A percentile compares a stretch with the other conserved stretches of the same genome.
Conservation (phyloP, 2,329 filamentous ascomycete genomes). For the Aspergillus tamarii region DNA sequence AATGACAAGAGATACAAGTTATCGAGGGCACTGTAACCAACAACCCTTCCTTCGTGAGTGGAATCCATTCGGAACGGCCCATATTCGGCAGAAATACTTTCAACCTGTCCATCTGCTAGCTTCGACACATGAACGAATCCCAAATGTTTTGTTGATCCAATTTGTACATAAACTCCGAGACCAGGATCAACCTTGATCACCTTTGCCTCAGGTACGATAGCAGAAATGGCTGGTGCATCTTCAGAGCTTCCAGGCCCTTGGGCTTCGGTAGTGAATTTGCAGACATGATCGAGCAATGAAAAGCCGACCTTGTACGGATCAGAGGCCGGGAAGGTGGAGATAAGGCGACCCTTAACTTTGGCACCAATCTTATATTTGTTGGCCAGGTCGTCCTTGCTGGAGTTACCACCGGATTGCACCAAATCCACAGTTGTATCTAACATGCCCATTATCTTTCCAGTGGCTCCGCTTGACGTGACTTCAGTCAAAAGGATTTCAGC, state of each 20-base stretch:
- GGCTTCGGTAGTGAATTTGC: slow-evolving; percentile 57
- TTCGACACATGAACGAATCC: slow-evolving; percentile 95
- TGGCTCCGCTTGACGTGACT: slow-evolving; percentile 72
- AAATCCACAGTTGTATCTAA: slow-evolving; percentile 89
- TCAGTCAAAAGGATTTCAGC: slow-evolving; percentile 84
- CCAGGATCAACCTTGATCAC: slow-evolving; percentile 78
- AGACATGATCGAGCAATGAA: slow-evolving; percentile 83
- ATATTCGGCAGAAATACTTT: slow-evolving; percentile 73
- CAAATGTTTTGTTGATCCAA: slow-evolving; percentile 67
- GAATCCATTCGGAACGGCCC: slow-evolving; percentile 80
- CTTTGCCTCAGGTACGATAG: slow-evolving; percentile 74
- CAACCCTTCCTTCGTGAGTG: slow-evolving; percentile 76
- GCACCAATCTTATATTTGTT: slow-evolving; percentile 80
- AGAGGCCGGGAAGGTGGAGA: slow-evolving; percentile 81
- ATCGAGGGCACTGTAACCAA: slow-evolving; percentile 86
- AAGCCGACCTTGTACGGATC: slow-evolving; percentile 84
- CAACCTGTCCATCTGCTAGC: slow-evolving; percentile 86
- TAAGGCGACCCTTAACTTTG: slow-evolving; percentile 82
- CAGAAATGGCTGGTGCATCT: slow-evolving; percentile 58
- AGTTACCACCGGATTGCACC: slow-evolving; percentile 80
- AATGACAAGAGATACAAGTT: slow-evolving; percentile 84
- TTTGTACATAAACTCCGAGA: slow-evolving; percentile 78
- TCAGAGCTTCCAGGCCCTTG: slow-evolving; percentile 47
- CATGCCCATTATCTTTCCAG: slow-evolving; percentile 89
- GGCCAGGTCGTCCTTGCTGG: slow-evolving; percentile 69